A percentile compares a stretch with the other conserved stretches of the same genome.
Evolutionary conservation across 805 yeast species (phyloP).

Genomic region (Saccharomycopsis capsularis): DNA sequence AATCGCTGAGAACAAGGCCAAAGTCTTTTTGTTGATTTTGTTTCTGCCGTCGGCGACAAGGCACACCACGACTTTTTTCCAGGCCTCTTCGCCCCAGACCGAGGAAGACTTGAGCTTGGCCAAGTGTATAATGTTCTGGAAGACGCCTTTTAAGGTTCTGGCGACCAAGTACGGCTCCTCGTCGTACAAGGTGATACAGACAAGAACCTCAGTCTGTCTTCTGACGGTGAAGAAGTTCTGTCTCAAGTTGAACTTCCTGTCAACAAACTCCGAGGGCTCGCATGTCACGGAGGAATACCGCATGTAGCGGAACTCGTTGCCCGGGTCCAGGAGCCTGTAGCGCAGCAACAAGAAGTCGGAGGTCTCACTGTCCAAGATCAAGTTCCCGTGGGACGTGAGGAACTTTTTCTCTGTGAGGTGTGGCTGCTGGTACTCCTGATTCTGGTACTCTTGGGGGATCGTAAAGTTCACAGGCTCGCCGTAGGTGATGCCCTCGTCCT

Average conservation of each 20-base stretch:
- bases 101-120: conserved; percentile 53
- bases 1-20: conserved; percentile 72
- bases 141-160: conserved; percentile 82
- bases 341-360: conserved; percentile 53
- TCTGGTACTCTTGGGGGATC: background rate
- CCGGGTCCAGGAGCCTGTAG: conserved; percentile 37
- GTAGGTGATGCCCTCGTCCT: background rate
- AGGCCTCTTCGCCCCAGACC: conserved; percentile 62
- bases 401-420: conserved; percentile 4
- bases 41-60: conserved; percentile 89
- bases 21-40: conserved; percentile 71
- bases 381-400: conserved; percentile 49
- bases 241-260: conserved; percentile 66
- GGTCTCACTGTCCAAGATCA: conserved; percentile 84
- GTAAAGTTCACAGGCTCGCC: background rate
- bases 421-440: background rate
- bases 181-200: conserved; percentile 84
- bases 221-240: conserved; percentile 74
- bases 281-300: conserved; percentile 93
- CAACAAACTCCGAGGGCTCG: conserved; percentile 67
- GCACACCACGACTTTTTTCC: conserved; percentile 90
- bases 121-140: conserved; percentile 76
- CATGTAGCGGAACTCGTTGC: conserved; percentile 74
- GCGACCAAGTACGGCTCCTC: conserved; percentile 80
- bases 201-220: conserved; percentile 76